phyloP scores from a whole-genome alignment of 2,329 filamentous ascomycete genomes.

The Neonectria punicea region DNA sequence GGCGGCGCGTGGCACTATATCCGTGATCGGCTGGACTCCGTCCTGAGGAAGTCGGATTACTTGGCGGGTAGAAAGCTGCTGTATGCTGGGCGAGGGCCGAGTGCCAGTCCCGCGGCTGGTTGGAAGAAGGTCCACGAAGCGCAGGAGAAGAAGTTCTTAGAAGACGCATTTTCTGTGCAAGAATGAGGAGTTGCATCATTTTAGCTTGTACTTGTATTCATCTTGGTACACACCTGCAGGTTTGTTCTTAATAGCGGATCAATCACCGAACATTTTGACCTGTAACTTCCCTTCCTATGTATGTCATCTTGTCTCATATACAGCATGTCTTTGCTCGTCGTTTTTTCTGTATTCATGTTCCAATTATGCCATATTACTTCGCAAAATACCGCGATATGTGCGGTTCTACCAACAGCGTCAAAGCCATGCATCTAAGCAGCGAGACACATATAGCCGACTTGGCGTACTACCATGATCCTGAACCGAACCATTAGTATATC shows the following conservation, averaged over 20 bases:
- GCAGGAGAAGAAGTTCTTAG: constrained; percentile 24
- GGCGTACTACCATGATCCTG: too few species aligned
- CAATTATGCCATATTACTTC: too few species aligned
- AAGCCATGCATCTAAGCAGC: too few species aligned
- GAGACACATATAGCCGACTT: too few species aligned
- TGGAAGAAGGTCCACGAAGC: constrained; percentile 27
- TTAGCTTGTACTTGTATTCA: background rate
- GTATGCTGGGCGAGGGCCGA: constrained; percentile 27
- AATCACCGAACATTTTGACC: background rate
- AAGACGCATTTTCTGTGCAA: constrained; percentile 26
- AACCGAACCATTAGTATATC: too few species aligned
- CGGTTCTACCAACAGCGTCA: too few species aligned
- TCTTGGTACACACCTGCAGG: background rate
- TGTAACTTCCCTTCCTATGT: background rate
- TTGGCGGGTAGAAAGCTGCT: constrained; percentile 4
- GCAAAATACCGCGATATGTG: too few species aligned
- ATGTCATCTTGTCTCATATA: background rate
- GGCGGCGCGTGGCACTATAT: constrained; percentile 41
- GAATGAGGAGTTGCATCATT: background rate
- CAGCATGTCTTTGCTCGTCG: background rate
- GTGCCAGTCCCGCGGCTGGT: constrained; percentile 30
- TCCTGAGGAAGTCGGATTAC: constrained; percentile 10
- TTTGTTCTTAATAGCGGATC: background rate
- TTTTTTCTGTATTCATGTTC: too few species aligned
- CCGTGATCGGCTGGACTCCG: constrained; percentile 35